These are phyloP conservation scores for Paspalum notatum DNA, from an alignment of 176 grass and related monocot species.

Conservation along the genomic window DNA sequence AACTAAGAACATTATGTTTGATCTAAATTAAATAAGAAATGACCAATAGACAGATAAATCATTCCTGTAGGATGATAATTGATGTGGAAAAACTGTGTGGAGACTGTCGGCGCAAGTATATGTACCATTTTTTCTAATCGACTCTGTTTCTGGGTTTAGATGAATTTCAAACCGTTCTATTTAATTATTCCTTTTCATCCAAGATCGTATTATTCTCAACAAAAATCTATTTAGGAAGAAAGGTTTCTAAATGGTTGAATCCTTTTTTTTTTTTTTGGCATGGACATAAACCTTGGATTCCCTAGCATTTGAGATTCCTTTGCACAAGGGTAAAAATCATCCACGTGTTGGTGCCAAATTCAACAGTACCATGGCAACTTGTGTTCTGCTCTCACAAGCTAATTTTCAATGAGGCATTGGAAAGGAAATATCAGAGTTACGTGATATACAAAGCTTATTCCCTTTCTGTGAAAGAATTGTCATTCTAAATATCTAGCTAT, in stretches of 20 bases:
- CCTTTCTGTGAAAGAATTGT: background rate
- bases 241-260: conserved; percentile 6
- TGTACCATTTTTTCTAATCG: background rate
- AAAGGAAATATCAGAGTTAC: background rate
- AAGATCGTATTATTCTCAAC: background rate
- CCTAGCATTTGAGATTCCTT: background rate
- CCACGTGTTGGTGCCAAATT: background rate
- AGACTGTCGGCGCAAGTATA: background rate
- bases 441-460: background rate
- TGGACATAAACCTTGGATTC: background rate
- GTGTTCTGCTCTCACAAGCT: background rate
- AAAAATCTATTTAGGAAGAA: background rate
- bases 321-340: background rate
- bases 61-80: background rate
- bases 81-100: background rate
- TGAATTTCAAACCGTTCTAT: background rate
- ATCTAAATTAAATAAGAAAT: conserved; percentile 10
- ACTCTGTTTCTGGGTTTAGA: background rate
- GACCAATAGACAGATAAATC: background rate
- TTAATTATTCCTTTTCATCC: background rate
- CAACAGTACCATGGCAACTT: background rate
- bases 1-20: background rate
- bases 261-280: background rate
- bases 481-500: background rate
- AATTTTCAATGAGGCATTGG: background rate